A percentile compares a stretch with the other conserved stretches of the same genome.
Evolutionary conservation across 23 red algal genomes (phyloP).

Genomic region (Cyanidioschyzon merolae): DNA sequence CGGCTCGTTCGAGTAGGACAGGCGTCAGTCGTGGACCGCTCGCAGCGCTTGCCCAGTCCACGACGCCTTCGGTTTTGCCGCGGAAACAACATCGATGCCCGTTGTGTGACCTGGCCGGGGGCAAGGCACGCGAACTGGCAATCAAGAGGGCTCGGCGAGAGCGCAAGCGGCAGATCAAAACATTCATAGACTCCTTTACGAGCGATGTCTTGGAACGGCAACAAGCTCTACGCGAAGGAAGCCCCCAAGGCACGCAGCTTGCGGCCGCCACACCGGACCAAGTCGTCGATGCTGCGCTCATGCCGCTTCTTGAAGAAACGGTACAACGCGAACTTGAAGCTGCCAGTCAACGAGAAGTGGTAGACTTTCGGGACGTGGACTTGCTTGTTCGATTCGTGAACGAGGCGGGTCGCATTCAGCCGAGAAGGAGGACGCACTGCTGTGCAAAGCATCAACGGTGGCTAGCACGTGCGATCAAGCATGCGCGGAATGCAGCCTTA

Average conservation of each 20-base stretch:
- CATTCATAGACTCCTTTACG: neutral
- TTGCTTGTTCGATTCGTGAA: neutral
- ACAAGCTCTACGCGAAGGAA: neutral
- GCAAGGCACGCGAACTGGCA: neutral
- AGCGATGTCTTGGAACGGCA: neutral
- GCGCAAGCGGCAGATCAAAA: neutral
- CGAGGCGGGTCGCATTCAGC: neutral
- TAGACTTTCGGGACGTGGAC: neutral
- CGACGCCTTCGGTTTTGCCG: neutral
- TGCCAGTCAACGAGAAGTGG: neutral
- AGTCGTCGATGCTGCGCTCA: neutral
- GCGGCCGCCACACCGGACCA: neutral
- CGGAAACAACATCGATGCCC: neutral
- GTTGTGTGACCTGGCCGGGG: neutral
- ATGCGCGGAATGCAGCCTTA: neutral
- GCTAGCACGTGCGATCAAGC: constrained; percentile 14
- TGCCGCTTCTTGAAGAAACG: neutral
- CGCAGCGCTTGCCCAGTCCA: neutral
- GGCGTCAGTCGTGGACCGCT: neutral
- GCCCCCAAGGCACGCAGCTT: too few species aligned
- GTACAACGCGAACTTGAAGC: neutral
- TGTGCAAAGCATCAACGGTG: neutral
- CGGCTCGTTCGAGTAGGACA: neutral
- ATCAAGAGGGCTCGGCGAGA: neutral
- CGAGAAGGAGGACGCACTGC: neutral